Base-by-base conservation (phyloP, 2,329 filamentous ascomycete genomes). In the Penicillium polonicum region DNA sequence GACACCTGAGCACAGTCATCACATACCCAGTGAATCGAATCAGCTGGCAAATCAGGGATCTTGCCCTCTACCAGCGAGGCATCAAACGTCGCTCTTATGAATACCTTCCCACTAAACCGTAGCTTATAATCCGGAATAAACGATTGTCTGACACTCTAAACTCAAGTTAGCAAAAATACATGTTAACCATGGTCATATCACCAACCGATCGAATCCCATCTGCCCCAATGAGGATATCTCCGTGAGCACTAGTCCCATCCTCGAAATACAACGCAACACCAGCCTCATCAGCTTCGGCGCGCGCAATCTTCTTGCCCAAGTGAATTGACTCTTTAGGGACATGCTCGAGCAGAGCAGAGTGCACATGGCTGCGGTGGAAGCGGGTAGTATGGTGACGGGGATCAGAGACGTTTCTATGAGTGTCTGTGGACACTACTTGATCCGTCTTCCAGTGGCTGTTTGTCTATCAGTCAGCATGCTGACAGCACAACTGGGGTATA, bases 121-220 rank as follows among this genome's bases (percentile, higher is more conserved):
- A 79, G 68, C 15, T 67, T 65, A 13, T 78, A 74, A 0, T 72
- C 65, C 0, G 78, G 77, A 2, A 80, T 72, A 52, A 83, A 79
- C n/a, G 76, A 76, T 25, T 68, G 65, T 41, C 70, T 60, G 4
- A 68, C 67, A 44, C 59, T 66, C 68, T 70, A 17, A 8, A 17
- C 8, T 6, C 0, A 0, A n/a, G 33, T 63, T 43, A 62, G 55
- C 45, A 21, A 27, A 39, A 39, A 0, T 12, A 8, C 7, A 12
- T n/a, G 3, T 13, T 4, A 12, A 6, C 2, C 6, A 2, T 8
- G 8, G 15, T 5, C 6, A 10, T 70, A 13, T 75, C 72, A 25
- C 81, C 75, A 2, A 74, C 70, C 21, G 80, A 83, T 62, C 80
- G 79, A 46, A 84, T 79, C 39, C 83, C 83, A 65, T 85, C 82